Evolutionary conservation across 1,284 basidiomycete species (phyloP).

Genomic region (Pholiota adiposa): DNA sequence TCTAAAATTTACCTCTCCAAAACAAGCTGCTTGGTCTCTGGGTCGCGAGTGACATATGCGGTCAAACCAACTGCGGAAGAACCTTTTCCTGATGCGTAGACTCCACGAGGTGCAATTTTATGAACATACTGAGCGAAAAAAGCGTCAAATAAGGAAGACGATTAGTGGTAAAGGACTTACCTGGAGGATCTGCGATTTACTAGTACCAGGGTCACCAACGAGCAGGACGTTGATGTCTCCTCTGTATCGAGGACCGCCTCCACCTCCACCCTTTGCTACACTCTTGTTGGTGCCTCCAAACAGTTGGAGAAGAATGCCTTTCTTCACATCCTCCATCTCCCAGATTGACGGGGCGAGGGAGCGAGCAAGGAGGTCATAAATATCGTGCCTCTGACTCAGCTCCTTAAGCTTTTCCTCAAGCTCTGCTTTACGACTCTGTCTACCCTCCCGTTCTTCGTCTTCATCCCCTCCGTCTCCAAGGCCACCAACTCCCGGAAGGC

Average conservation of each 20-base stretch:
- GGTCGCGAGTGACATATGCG: slow-evolving; percentile 97
- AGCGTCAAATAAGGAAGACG: slow-evolving; percentile 6
- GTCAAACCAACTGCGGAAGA: slow-evolving; percentile 98
- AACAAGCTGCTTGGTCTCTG: slow-evolving; percentile 97
- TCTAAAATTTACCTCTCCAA: slow-evolving; percentile 78
- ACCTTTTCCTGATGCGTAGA: slow-evolving; percentile 96
- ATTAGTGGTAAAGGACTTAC: slow-evolving; percentile 44
- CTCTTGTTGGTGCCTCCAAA: slow-evolving; percentile 99
- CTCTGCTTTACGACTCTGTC: slow-evolving; percentile 57
- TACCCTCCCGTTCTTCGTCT: slow-evolving; percentile 52
- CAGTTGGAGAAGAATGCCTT: slow-evolving; percentile 93
- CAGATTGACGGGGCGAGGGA: slow-evolving; percentile 95
- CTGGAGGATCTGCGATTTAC: slow-evolving; percentile 93
- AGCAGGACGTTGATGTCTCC: slow-evolving; percentile 98
- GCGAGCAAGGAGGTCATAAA: slow-evolving; percentile 87
- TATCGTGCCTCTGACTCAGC: slow-evolving; percentile 77
- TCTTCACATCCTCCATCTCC: slow-evolving; percentile 99
- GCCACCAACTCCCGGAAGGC: slow-evolving; percentile 82
- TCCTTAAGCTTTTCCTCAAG: slow-evolving; percentile 70
- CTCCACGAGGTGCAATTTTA: slow-evolving; percentile 97
- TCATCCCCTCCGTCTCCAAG: slow-evolving; percentile 74
- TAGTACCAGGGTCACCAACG: slow-evolving; percentile 98
- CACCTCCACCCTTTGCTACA: slow-evolving; percentile 91
- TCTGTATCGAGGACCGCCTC: slow-evolving; percentile 93
- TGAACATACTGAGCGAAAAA: slow-evolving; percentile 82